These are phyloP conservation scores for Xerophyta viscosa DNA, from an alignment of 106 monocot species.

Conservation along the genomic window DNA sequence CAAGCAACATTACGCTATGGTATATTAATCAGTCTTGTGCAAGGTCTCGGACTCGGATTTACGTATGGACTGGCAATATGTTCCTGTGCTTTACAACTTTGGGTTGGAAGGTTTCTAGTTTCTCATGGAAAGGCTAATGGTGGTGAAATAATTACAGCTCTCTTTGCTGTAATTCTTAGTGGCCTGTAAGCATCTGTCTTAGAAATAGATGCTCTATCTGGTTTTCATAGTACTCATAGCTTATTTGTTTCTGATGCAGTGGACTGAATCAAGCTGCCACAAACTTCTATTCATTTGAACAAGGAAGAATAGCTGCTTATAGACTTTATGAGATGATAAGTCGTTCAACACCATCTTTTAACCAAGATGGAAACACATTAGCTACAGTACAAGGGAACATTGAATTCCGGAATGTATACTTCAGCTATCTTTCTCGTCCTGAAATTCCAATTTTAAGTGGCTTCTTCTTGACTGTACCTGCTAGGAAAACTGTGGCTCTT, in stretches of 20 bases:
- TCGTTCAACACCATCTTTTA: slow-evolving; percentile 76
- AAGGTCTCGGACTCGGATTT: slow-evolving; percentile 98
- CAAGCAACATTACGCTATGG: slow-evolving; percentile 98
- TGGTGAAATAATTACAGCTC: slow-evolving; percentile 84
- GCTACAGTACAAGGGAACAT: slow-evolving; percentile 73
- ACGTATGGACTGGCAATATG: slow-evolving; percentile 99
- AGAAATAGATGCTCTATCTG: neutral
- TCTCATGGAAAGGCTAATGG: slow-evolving; percentile 74
- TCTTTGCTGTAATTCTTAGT: slow-evolving; percentile 94
- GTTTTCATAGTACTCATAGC: slow-evolving; percentile 2
- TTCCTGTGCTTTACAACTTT: slow-evolving; percentile 97
- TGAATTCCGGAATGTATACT: slow-evolving; percentile 91
- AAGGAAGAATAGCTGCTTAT: slow-evolving; percentile 98
- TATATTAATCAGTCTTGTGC: slow-evolving; percentile 96
- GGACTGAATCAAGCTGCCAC: slow-evolving; percentile 99
- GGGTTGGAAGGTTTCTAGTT: slow-evolving; percentile 85
- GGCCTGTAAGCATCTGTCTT: slow-evolving; percentile 70
- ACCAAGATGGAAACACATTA: slow-evolving; percentile 66
- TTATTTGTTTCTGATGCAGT: slow-evolving; percentile 28
- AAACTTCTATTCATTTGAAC: slow-evolving; percentile 99
- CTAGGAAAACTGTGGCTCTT: slow-evolving; percentile 95
- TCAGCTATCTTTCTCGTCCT: slow-evolving; percentile 91
- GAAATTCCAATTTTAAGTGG: slow-evolving; percentile 96
- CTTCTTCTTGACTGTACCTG: slow-evolving; percentile 88
- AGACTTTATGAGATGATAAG: slow-evolving; percentile 99